Evolutionary conservation across 306 rosid genomes (phyloP), one percentile per base, ranked within the genome.

Genomic region (Lupinus albus): DNA sequence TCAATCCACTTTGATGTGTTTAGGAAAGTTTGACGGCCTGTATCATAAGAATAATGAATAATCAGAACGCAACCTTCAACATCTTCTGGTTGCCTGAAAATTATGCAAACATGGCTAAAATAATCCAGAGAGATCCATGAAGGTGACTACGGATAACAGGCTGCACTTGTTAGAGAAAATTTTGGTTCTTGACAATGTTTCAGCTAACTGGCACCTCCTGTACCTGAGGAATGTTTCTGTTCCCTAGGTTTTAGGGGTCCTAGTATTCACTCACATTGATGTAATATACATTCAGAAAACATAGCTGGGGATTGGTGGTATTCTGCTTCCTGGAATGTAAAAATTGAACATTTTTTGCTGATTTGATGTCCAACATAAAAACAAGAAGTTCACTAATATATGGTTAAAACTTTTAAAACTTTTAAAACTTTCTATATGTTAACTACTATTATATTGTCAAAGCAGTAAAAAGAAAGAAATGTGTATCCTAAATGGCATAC

Each of bases 1-100:
- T 85, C 95, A 68, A 83, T 82, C 95, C 95, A 88, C 79, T 85
- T 85, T 33, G 85, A 67, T 55, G 89, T 88, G 64, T 83, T 88
- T 47, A 83, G 61, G 76, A 88, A 88, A 54, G 91, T 77, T 32
- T 80, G 87, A 67, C 86, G 74, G 64, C 91, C 95, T 88, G 46
- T 14, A 67, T 62, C 38, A 62, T 18, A 62, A 47, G 53, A 76
- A 35, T 39, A 72, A 6, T 39, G 61, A 52, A 48, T 48, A 41
- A 16, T 52, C 46, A 80, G 55, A 16, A 48, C 61, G 57, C 44
- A 67, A 14, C 61, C 68, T 55, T 70, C 62, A 70, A 51, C 62
- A 35, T 64, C 42, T 25, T 25, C 30, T 25, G 30, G 30, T 57
- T 30, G 21, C 57, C 7, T n/a, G 50, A 68, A 61, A 55, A 5